Conservation (phyloP, 176 grass and related monocot genomes). For the Eragrostis nindensis region DNA sequence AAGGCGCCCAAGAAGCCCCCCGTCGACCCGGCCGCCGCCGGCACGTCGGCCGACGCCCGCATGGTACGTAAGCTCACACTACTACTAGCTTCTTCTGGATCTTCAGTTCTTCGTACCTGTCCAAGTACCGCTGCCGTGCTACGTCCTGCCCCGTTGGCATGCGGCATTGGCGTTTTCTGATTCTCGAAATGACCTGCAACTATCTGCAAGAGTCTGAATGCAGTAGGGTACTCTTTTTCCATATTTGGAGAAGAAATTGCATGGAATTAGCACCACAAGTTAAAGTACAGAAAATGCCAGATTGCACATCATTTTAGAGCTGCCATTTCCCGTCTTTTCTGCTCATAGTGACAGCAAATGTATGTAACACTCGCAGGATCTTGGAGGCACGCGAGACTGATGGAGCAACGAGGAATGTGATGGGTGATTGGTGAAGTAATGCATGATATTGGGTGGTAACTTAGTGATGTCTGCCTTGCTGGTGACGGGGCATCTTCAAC, state of each 20-base stretch:
- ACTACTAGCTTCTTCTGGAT: not conserved
- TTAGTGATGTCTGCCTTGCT: constrained; percentile 9
- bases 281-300: not conserved
- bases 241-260: not conserved
- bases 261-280: not conserved
- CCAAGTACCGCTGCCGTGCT: not conserved
- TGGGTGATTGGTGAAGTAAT: not conserved
- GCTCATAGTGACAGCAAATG: not conserved
- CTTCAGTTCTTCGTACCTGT: not conserved
- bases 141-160: constrained; percentile 41
- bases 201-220: not conserved
- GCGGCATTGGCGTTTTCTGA: constrained; percentile 22
- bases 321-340: not conserved
- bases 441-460: constrained; percentile 18
- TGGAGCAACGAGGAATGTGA: not conserved
- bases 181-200: constrained; percentile 35
- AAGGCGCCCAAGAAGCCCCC: constrained; percentile 60
- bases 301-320: not conserved
- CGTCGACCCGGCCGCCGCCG: constrained; percentile 34
- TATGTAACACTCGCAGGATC: constrained; percentile 40
- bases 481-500: constrained; percentile 14
- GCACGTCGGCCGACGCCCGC: constrained; percentile 40
- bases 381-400: constrained; percentile 50
- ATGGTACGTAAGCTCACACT: constrained; percentile 25
- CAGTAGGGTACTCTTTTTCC: no score